A percentile compares a stretch with the other conserved stretches of the same genome.
Evolutionary conservation across 2,329 filamentous ascomycete species (phyloP).

Genomic region (Westerdykella ornata): DNA sequence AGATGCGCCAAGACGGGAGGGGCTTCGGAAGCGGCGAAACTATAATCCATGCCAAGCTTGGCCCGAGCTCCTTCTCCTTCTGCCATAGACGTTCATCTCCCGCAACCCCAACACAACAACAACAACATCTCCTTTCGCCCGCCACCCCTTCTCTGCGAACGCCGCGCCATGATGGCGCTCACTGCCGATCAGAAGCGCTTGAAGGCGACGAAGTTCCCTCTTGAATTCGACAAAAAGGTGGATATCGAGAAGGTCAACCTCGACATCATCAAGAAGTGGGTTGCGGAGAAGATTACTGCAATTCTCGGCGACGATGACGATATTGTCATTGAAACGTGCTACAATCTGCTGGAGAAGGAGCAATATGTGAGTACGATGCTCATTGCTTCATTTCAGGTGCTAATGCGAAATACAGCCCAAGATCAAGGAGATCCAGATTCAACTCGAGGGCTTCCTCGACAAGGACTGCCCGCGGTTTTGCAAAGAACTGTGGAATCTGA

Average conservation of each 20-base stretch:
- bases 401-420: slow-evolving; percentile 59
- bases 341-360: slow-evolving; percentile 62
- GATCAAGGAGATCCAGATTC: slow-evolving; percentile 90
- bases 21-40: too few species aligned
- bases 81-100: too few species aligned
- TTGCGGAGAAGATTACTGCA: slow-evolving; percentile 76
- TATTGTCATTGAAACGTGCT: slow-evolving; percentile 81
- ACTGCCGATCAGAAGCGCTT: slow-evolving; percentile 84
- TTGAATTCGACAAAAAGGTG: slow-evolving; percentile 90
- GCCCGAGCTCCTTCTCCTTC: too few species aligned
- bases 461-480: slow-evolving; percentile 86
- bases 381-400: slow-evolving; percentile 8
- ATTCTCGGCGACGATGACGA: slow-evolving; percentile 93
- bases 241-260: slow-evolving; percentile 97
- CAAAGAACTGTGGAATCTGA: slow-evolving; percentile 87
- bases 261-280: slow-evolving; percentile 99
- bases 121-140: neutral
- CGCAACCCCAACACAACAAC: too few species aligned
- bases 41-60: too few species aligned
- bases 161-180: slow-evolving; percentile 58
- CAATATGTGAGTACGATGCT: slow-evolving; percentile 59
- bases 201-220: slow-evolving; percentile 85
- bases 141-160: neutral
- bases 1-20: too few species aligned
- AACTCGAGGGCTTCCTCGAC: slow-evolving; percentile 89